Evolutionary conservation across 139 green algal species (phyloP).

Genomic region (Microglena sp.): DNA sequence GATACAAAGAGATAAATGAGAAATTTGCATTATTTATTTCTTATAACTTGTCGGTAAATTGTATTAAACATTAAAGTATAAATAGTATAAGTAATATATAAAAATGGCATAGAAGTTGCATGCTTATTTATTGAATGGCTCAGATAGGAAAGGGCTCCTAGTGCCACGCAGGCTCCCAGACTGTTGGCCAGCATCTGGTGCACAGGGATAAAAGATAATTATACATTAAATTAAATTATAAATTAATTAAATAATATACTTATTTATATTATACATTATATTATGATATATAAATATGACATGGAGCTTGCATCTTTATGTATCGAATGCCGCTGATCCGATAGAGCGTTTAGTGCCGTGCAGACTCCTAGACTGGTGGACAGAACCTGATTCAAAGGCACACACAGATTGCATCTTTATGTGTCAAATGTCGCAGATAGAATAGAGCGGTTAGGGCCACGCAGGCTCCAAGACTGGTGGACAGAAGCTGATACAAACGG

Average conservation of each 20-base stretch:
- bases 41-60: background rate
- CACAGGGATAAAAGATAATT: background rate
- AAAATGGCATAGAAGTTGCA: background rate
- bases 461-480: too few species aligned
- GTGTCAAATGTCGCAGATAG: background rate
- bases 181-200: constrained; percentile 16
- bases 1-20: background rate
- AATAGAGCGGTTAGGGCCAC: too few species aligned
- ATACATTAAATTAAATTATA: background rate
- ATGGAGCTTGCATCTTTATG: background rate
- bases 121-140: background rate
- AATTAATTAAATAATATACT: background rate
- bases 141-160: background rate
- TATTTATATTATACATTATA: background rate
- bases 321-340: background rate
- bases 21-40: background rate
- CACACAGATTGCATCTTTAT: background rate
- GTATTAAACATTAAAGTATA: background rate
- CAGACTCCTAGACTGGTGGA: background rate
- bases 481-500: too few species aligned
- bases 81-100: background rate
- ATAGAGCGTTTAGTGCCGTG: background rate
- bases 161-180: background rate
- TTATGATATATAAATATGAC: background rate
- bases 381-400: background rate